These are phyloP conservation scores for Marasmius oreades DNA, from an alignment of 1,284 basidiomycete species.

Conservation along the genomic window DNA sequence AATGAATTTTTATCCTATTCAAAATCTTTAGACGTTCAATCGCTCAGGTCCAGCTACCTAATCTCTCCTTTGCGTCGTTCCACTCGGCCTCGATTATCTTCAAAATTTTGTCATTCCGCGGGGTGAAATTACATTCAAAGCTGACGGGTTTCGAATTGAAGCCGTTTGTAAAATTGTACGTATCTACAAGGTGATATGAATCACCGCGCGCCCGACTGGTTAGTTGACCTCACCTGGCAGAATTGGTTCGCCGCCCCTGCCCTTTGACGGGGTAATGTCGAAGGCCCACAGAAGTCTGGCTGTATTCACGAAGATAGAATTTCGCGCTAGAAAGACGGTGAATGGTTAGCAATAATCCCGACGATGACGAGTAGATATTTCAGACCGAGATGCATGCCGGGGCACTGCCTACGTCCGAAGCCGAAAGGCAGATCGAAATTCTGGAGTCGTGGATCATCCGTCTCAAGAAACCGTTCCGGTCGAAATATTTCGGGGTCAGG, in stretches of 20 bases:
- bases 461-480: slow-evolving; percentile 34
- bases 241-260: background rate
- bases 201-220: background rate
- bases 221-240: slow-evolving; percentile 2
- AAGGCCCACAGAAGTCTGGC: slow-evolving; percentile 11
- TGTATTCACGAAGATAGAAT: slow-evolving; percentile 7
- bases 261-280: slow-evolving; percentile 1
- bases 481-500: slow-evolving; percentile 33
- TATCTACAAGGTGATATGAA: slow-evolving; percentile 24
- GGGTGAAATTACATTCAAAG: slow-evolving; percentile 35
- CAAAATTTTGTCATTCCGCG: slow-evolving; percentile 15
- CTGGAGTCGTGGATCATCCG: slow-evolving; percentile 1
- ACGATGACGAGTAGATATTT: background rate
- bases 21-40: too few relatives aligned
- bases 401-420: slow-evolving; percentile 8
- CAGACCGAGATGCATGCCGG: slow-evolving; percentile 4
- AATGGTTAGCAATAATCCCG: too few relatives aligned
- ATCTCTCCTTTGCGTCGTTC: background rate
- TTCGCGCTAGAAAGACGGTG: background rate
- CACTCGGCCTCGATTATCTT: background rate
- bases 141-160: slow-evolving; percentile 44
- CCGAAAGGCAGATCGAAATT: slow-evolving; percentile 17
- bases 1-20: too few relatives aligned
- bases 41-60: background rate
- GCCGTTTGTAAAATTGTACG: slow-evolving; percentile 37